These are phyloP conservation scores for Eucalyptus curtisii DNA, from an alignment of 345 rosid genomes.

Conservation along the genomic window DNA sequence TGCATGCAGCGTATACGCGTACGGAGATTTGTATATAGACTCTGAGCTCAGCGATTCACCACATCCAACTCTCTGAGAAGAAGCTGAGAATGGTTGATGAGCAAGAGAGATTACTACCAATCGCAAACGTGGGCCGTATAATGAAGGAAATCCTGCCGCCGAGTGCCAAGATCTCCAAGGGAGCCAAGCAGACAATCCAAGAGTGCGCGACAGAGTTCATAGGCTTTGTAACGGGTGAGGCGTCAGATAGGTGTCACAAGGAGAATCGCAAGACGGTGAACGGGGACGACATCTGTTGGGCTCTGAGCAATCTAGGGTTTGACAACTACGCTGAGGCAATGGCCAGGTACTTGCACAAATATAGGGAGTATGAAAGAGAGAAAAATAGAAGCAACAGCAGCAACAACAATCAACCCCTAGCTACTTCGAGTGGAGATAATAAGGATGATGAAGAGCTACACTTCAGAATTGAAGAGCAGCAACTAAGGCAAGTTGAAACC, in stretches of 20 bases:
- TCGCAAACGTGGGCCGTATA: slow-evolving; percentile 67
- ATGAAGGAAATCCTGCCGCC: slow-evolving; percentile 76
- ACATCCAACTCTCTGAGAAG: neutral
- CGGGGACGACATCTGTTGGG: slow-evolving; percentile 85
- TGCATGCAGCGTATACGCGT: neutral
- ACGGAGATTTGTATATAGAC: neutral
- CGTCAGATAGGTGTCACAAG: slow-evolving; percentile 69
- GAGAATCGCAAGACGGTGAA: slow-evolving; percentile 83
- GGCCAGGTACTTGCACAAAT: slow-evolving; percentile 42
- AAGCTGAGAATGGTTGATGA: slow-evolving; percentile 31
- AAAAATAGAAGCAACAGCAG: neutral
- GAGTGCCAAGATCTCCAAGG: slow-evolving; percentile 70
- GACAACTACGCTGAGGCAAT: slow-evolving; percentile 61
- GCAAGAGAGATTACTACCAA: slow-evolving; percentile 52
- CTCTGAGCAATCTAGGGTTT: slow-evolving; percentile 63
- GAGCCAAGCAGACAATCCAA: slow-evolving; percentile 74
- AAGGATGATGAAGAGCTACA: slow-evolving; percentile 15
- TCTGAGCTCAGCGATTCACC: neutral
- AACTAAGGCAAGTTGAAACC: neutral
- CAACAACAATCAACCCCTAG: neutral
- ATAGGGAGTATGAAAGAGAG: slow-evolving; percentile 51
- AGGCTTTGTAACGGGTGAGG: slow-evolving; percentile 75
- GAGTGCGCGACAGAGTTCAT: slow-evolving; percentile 81
- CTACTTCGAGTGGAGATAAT: neutral
- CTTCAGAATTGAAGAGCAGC: neutral